Percentiles rank a stretch among this genome's conserved stretches.
phyloP scores from a whole-genome alignment of 768 basidiomycete genomes.

The Chalciporus chontae region DNA sequence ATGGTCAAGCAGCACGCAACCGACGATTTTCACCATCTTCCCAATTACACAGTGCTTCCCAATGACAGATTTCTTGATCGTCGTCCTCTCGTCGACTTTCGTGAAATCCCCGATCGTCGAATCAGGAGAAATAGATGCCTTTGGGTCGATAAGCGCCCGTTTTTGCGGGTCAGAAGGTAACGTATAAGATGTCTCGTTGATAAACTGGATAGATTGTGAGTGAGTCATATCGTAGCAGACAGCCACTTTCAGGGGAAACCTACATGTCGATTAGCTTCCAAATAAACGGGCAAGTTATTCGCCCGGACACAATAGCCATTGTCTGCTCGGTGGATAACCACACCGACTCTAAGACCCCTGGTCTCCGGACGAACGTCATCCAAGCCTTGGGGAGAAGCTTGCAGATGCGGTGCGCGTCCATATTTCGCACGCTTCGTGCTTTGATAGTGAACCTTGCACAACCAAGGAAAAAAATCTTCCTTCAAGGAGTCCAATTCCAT shows the following conservation, averaged over 20 bases:
- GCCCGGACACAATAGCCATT: conserved; percentile 63
- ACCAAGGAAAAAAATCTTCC: conserved; percentile 90
- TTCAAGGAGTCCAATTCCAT: conserved; percentile 74
- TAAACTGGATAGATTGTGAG: conserved; percentile 34
- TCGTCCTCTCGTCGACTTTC: conserved; percentile 73
- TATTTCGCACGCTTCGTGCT: conserved; percentile 57
- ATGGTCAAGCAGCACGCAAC: conserved; percentile 85
- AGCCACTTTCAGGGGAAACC: conserved; percentile 19
- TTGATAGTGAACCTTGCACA: conserved; percentile 84
- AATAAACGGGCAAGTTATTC: conserved; percentile 72
- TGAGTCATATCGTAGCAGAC: conserved; percentile 13
- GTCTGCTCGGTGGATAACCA: conserved; percentile 53
- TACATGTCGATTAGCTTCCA: conserved; percentile 80
- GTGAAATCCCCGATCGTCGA: conserved; percentile 82
- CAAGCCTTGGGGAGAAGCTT: conserved; percentile 43
- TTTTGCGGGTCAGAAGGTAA: conserved; percentile 60
- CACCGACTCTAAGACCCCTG: conserved; percentile 59
- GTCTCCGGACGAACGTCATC: conserved; percentile 34
- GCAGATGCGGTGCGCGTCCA: conserved; percentile 40
- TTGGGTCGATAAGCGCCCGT: conserved; percentile 69
- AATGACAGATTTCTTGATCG: conserved; percentile 75
- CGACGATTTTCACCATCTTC: conserved; percentile 76
- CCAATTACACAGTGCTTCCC: conserved; percentile 85
- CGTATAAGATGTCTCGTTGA: conserved; percentile 47
- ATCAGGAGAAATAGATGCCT: conserved; percentile 80